Conservation (phyloP, 2,329 filamentous ascomycete species). For the Didymella pinodella region DNA sequence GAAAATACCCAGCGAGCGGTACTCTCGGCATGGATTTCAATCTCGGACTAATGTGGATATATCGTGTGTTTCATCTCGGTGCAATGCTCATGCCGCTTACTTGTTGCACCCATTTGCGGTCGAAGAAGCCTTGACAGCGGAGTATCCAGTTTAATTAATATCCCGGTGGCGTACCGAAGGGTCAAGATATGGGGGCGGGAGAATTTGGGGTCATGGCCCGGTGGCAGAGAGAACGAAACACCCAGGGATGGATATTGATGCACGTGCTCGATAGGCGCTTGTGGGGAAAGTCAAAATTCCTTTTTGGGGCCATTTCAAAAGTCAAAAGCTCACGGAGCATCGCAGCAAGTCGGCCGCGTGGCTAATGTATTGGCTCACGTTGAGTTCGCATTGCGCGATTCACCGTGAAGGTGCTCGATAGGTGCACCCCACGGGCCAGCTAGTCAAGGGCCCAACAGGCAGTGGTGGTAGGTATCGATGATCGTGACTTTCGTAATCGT, state of each 20-base stretch:
- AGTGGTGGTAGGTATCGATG: not conserved
- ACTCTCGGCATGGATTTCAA: not conserved
- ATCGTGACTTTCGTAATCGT: not conserved
- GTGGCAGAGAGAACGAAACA: not conserved
- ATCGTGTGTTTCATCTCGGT: conserved; percentile 8
- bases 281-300: not conserved
- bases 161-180: not conserved
- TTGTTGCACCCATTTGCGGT: not conserved
- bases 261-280: conserved; percentile 3
- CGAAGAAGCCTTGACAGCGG: not conserved
- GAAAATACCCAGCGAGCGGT: conserved; percentile 12
- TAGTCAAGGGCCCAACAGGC: not conserved
- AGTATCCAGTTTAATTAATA: not conserved
- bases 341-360: conserved; percentile 1
- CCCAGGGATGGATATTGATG: not conserved
- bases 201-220: conserved; percentile 6
- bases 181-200: conserved; percentile 8
- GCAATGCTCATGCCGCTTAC: conserved; percentile 5
- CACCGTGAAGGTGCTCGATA: not conserved
- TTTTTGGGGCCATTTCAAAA: not conserved
- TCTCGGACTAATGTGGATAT: not conserved
- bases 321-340: not conserved
- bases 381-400: not conserved
- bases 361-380: not conserved
- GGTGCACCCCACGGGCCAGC: not conserved